Evolutionary conservation across 331 rosid species (phyloP).

Genomic region (Acacia pycnantha): DNA sequence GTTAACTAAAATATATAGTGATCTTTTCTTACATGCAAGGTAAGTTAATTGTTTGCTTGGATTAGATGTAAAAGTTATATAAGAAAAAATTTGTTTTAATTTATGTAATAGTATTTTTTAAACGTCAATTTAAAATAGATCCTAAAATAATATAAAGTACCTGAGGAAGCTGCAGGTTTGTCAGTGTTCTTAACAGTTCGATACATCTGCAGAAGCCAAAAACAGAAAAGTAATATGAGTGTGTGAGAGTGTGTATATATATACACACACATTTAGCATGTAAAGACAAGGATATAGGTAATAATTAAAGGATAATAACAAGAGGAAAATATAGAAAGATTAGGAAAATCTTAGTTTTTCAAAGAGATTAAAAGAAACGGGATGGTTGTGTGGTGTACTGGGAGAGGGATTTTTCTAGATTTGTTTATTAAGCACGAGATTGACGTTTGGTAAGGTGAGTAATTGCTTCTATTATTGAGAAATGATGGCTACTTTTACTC

Average conservation of each 20-base stretch:
- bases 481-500: constrained; percentile 84
- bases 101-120: no score
- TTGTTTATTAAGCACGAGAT: constrained; percentile 69
- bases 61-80: no score
- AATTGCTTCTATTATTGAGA: constrained; percentile 87
- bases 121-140: no score
- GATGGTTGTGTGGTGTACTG: constrained; percentile 38
- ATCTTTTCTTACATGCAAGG: background rate
- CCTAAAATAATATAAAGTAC: constrained; percentile 47
- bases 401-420: constrained; percentile 26
- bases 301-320: background rate
- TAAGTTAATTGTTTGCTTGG: background rate
- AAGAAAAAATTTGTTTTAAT: no score
- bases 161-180: constrained; percentile 86
- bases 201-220: constrained; percentile 73
- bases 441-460: constrained; percentile 82
- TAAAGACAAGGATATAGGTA: background rate
- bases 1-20: background rate
- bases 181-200: constrained; percentile 94
- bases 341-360: background rate
- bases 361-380: constrained; percentile 14
- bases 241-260: background rate
- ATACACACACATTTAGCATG: background rate
- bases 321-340: constrained; percentile 4
- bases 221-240: constrained; percentile 5